Evolutionary conservation across 176 grass and related monocot genomes (phyloP).

Genomic region (Pontederia crassipes): DNA sequence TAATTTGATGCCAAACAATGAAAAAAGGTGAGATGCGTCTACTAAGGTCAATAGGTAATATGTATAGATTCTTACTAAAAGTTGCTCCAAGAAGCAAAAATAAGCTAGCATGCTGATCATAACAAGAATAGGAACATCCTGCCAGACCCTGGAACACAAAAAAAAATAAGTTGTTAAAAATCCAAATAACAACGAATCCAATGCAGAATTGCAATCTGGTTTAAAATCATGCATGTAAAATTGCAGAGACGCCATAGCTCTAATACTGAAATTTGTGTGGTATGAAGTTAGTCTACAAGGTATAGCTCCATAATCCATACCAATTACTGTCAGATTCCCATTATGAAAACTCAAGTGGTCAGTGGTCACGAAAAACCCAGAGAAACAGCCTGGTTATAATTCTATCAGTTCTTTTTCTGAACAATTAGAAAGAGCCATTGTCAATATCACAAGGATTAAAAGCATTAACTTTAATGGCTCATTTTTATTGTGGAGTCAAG

Average conservation of each 20-base stretch:
- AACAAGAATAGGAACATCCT: constrained; percentile 90
- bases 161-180: constrained; percentile 14
- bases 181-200: neutral
- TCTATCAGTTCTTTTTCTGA: too few species aligned
- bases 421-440: too few species aligned
- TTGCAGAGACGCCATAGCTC: neutral
- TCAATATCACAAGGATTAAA: neutral
- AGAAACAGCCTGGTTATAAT: too few species aligned
- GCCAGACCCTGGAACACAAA: constrained; percentile 67
- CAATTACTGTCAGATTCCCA: too few species aligned
- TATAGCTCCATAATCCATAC: too few species aligned
- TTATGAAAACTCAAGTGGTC: too few species aligned
- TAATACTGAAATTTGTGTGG: too few species aligned
- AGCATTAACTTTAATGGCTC: neutral
- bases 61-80: constrained; percentile 49
- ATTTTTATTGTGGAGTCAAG: too few species aligned
- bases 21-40: neutral
- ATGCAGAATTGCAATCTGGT: too few species aligned
- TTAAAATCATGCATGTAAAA: neutral
- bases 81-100: constrained; percentile 99
- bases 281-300: too few species aligned
- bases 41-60: neutral
- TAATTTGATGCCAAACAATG: constrained; percentile 8
- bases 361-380: too few species aligned
- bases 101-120: constrained; percentile 99